Conservation (phyloP, 306 rosid genomes). For the Acacia crassicarpa region DNA sequence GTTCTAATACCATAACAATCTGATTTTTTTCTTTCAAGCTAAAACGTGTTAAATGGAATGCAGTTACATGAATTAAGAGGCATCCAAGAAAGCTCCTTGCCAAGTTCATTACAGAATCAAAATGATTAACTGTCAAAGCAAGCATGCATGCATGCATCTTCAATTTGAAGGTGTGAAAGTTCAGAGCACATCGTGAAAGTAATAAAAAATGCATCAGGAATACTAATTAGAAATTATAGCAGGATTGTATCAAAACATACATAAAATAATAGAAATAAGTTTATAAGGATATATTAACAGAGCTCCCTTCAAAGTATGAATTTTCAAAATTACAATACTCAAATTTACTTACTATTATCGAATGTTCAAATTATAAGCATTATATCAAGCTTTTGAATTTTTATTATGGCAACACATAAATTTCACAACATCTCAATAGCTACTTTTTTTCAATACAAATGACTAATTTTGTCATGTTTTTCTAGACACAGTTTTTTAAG, state of each 20-base stretch:
- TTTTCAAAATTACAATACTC: not conserved
- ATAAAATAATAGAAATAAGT: not conserved
- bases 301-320: not conserved
- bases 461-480: no score
- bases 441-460: not conserved
- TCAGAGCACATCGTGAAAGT: not conserved
- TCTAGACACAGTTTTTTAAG: not conserved
- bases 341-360: not conserved
- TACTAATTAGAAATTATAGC: not conserved
- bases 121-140: not conserved
- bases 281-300: not conserved
- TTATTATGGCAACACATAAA: not conserved
- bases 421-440: not conserved
- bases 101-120: not conserved
- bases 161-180: not conserved
- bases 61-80: not conserved
- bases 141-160: no score
- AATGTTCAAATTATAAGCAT: not conserved
- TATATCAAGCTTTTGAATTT: not conserved
- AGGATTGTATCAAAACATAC: not conserved
- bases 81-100: not conserved
- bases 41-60: not conserved
- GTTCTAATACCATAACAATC: no score
- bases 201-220: not conserved
- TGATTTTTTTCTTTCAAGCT: no score